Conservation (phyloP, 2,329 filamentous ascomycete species). For the Calonectria hongkongensis region DNA sequence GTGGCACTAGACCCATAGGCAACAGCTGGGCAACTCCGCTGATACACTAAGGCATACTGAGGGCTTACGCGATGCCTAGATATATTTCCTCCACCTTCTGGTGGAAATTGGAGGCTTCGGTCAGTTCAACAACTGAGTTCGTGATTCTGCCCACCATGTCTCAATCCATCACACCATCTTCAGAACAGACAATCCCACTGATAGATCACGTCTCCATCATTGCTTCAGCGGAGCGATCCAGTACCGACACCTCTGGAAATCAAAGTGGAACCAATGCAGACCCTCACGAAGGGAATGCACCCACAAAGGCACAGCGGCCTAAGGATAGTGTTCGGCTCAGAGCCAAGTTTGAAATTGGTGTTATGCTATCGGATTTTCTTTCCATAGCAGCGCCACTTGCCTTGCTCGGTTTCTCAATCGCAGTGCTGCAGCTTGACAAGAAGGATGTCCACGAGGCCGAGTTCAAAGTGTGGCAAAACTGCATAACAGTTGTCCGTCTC, state of each 20-base stretch:
- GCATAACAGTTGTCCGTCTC: neutral
- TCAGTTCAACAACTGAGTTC: neutral
- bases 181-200: neutral
- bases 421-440: neutral
- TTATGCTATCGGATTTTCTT: neutral
- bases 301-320: neutral
- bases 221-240: neutral
- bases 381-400: neutral
- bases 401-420: neutral
- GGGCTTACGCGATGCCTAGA: too few species aligned
- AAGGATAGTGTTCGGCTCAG: neutral
- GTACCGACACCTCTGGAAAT: too few species aligned
- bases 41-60: too few species aligned
- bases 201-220: neutral
- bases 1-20: too few species aligned
- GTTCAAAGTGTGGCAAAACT: neutral
- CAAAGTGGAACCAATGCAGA: neutral
- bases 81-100: too few species aligned
- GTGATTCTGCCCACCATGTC: neutral
- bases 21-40: too few species aligned
- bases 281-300: neutral
- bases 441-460: neutral
- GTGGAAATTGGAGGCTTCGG: neutral
- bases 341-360: neutral
- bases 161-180: neutral